These are phyloP conservation scores for Sugiyamaella chiloensis DNA, from an alignment of 805 yeast species.

Conservation along the genomic window DNA sequence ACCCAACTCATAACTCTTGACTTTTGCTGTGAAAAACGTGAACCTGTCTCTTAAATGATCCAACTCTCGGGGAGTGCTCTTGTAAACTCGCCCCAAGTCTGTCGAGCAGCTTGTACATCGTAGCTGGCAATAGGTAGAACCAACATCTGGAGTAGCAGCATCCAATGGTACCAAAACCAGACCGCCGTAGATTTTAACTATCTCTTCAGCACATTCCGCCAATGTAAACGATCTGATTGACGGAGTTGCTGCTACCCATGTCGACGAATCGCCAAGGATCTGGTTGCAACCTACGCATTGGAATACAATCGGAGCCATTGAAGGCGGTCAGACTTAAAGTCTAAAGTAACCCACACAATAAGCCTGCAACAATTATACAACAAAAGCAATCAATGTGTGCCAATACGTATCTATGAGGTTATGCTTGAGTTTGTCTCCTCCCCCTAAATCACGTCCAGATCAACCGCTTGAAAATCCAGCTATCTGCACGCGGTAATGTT, in stretches of 20 bases:
- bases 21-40: slow-evolving; percentile 23
- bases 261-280: slow-evolving; percentile 27
- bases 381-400: too few species aligned
- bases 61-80: slow-evolving; percentile 26
- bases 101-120: slow-evolving; percentile 22
- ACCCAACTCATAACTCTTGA: slow-evolving; percentile 27
- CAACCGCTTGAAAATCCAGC: too few species aligned
- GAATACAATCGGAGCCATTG: slow-evolving; percentile 27
- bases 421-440: too few species aligned
- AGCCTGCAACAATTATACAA: too few species aligned
- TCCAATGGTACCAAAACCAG: slow-evolving; percentile 13
- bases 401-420: too few species aligned
- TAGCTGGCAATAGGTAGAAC: slow-evolving; percentile 24
- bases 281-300: slow-evolving; percentile 27
- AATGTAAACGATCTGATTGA: slow-evolving; percentile 24
- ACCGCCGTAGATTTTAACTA: slow-evolving; percentile 13
- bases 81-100: slow-evolving; percentile 26
- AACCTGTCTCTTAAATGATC: slow-evolving; percentile 26
- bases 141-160: slow-evolving; percentile 23
- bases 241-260: slow-evolving; percentile 27
- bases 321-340: too few species aligned
- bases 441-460: too few species aligned
- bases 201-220: slow-evolving; percentile 13
- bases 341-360: too few species aligned
- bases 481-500: too few species aligned